Base-by-base conservation (phyloP, 768 basidiomycete species). In the Epithele typhae region DNA sequence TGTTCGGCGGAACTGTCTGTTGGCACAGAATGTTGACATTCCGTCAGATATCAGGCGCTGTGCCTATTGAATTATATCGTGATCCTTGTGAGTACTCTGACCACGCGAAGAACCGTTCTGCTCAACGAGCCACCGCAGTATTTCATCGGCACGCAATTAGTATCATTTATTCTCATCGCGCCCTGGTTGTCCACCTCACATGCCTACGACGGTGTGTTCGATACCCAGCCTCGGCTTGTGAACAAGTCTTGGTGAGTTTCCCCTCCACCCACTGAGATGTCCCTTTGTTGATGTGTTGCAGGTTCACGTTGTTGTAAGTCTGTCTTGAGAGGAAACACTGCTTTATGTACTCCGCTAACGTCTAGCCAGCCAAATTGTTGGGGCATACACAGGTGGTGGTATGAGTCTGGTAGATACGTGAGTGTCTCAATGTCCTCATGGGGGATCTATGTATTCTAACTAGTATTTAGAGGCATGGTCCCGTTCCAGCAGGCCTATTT, bases 401-500 rank as follows among this genome's bases (percentile, higher is more conserved):
- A 71, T 84, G 53, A 81, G 79, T 18, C 62, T 87, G 11, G 76
- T 77, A 8, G 87, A 92, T 61, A 48, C 64, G 70, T 85, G 54
- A 40, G 69, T 53, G 10, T n/a, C n/a, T 14, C 39, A 17, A 37
- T 32, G 18, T 40, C 40, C 11, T 19, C 33, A n/a, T 19, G n/a
- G n/a, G n/a, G n/a, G n/a, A n/a, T n/a, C n/a, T n/a, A n/a, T n/a
- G n/a, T n/a, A n/a, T n/a, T n/a, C n/a, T n/a, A 6, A 35, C 37
- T 45, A n/a, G 12, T 18, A 12, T 32, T 15, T 44, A 77, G 76
- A 19, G 72, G 80, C 32, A 86, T 89, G 86, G 54, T 87, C 0
- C 84, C 83, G 0, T 89, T 89, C 56, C 78, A 80, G 51, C 59
- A 53, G 32, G 84, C 84, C 2, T 85, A 84, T 55, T 64, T 78